Evolutionary conservation across 83 land plant species (phyloP).

Genomic region (Picea abies): DNA sequence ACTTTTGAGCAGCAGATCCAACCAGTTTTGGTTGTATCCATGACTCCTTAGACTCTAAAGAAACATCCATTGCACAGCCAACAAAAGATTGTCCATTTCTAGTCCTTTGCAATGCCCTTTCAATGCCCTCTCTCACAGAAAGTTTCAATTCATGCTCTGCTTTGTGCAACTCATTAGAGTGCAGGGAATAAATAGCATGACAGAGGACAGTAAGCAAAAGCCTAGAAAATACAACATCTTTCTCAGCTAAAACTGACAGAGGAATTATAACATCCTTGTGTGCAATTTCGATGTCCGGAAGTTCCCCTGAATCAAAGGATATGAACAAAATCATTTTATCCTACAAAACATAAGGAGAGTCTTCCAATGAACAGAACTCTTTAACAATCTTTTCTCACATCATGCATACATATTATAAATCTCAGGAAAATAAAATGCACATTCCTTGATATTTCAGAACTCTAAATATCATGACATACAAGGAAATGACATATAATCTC

Average conservation of each 20-base stretch:
- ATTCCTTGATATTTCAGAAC: neutral
- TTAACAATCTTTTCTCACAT: neutral
- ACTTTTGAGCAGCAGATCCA: slow-evolving; percentile 47
- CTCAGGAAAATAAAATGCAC: neutral
- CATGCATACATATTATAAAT: neutral
- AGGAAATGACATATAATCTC: neutral
- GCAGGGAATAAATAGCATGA: slow-evolving; percentile 30
- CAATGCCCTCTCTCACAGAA: slow-evolving; percentile 35
- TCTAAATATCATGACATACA: neutral
- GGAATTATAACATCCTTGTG: slow-evolving; percentile 49
- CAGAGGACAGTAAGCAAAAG: slow-evolving; percentile 37
- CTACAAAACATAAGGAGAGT: neutral
- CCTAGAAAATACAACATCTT: slow-evolving; percentile 45
- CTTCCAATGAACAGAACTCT: neutral
- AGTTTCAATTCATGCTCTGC: slow-evolving; percentile 25
- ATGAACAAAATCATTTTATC: slow-evolving; percentile 1
- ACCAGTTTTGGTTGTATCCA: slow-evolving; percentile 50
- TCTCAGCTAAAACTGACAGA: slow-evolving; percentile 46
- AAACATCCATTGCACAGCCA: slow-evolving; percentile 35
- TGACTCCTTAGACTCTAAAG: slow-evolving; percentile 36
- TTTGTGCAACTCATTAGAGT: slow-evolving; percentile 10
- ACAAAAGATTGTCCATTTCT: slow-evolving; percentile 39
- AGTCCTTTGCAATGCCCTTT: slow-evolving; percentile 41
- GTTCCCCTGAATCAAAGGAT: slow-evolving; percentile 45
- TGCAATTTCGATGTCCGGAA: slow-evolving; percentile 61